Evolutionary conservation across 805 yeast species (phyloP), one percentile per base, ranked within the genome.

Genomic region (Kuraishia molischiana): DNA sequence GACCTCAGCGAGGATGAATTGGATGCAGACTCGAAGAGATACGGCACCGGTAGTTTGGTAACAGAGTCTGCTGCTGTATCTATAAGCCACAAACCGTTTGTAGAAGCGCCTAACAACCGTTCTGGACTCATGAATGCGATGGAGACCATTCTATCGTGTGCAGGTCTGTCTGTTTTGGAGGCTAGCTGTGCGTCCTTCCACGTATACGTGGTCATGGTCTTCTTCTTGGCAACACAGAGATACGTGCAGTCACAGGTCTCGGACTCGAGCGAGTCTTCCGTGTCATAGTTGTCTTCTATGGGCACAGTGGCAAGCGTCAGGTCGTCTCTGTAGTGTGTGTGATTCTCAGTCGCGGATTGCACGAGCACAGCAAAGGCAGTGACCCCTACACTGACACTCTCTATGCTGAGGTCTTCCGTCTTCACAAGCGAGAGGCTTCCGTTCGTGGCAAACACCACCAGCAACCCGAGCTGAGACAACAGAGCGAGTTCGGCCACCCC

Each of bases 191-290:
- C 38, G 17, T 43, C 31, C 6, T 39, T 20, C 55, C 58, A 57
- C 33, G 49, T 35, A 36, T 49, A 43, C 1, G 56, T 38, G 2
- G 47, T 37, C 17, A 57, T 34, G 24, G 41, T 44, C 29, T 56
- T 40, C 31, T 52, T 53, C 2, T 52, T 44, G 19, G 37, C 36
- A 5, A 46, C 32, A 6, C 36, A 36, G 11, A 46, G 31, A 15
- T 45, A 41, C 11, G 49, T 40, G 15, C 4, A 13, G 13, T 17
- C 18, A 18, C 11, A 4, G 11, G 22, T 20, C 24, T 18, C 22
- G 6, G 15, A 9, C 11, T 20, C 24, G n/a, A 19, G 5, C 13
- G n/a, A 8, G 22, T 26, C 13, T 22, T 31, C 14, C 22, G 34
- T 5, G 34, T 18, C 6, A 22, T 31, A 4, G 34, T 15, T 5